Percentiles rank a stretch among this genome's conserved stretches.
Conservation (phyloP, 352 stramenopile species). For the Phytophthora rubi region DNA sequence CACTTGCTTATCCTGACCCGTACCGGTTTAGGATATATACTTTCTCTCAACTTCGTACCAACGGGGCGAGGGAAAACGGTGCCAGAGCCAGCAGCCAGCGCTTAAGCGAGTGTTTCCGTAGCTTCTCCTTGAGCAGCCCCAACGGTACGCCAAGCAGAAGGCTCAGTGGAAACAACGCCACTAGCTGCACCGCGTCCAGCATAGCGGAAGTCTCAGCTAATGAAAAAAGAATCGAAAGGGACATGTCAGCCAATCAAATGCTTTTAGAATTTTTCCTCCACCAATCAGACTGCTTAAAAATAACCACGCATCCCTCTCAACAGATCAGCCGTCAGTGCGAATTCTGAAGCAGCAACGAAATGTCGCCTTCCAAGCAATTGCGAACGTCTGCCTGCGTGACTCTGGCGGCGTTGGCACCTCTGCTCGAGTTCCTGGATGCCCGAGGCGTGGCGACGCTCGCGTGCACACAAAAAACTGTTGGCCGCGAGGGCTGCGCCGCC, state of each 20-base stretch:
- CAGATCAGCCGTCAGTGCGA: background rate
- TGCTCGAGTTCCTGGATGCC: constrained; percentile 66
- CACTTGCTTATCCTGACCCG: background rate
- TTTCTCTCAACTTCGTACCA: constrained; percentile 41
- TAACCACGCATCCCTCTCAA: background rate
- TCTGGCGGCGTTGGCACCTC: constrained; percentile 46
- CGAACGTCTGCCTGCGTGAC: constrained; percentile 13
- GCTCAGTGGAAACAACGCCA: constrained; percentile 45
- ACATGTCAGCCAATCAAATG: background rate
- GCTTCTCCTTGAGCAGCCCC: constrained; percentile 62
- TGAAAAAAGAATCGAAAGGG: background rate
- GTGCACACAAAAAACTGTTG: constrained; percentile 36
- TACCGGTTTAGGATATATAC: constrained; percentile 11
- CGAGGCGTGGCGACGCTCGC: constrained; percentile 42
- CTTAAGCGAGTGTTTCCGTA: constrained; percentile 46
- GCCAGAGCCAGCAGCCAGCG: constrained; percentile 51
- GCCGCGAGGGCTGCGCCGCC: constrained; percentile 29
- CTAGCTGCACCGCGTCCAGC: constrained; percentile 31
- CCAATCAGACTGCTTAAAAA: constrained; percentile 1
- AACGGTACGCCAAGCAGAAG: constrained; percentile 50
- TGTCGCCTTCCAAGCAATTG: constrained; percentile 28
- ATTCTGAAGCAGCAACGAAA: constrained; percentile 13
- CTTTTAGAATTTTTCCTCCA: background rate
- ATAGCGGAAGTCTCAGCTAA: constrained; percentile 15
- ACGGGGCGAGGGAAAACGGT: constrained; percentile 42